Base-by-base conservation (phyloP, 192 early-diverging fungal species). In the Thamnidium elegans region DNA sequence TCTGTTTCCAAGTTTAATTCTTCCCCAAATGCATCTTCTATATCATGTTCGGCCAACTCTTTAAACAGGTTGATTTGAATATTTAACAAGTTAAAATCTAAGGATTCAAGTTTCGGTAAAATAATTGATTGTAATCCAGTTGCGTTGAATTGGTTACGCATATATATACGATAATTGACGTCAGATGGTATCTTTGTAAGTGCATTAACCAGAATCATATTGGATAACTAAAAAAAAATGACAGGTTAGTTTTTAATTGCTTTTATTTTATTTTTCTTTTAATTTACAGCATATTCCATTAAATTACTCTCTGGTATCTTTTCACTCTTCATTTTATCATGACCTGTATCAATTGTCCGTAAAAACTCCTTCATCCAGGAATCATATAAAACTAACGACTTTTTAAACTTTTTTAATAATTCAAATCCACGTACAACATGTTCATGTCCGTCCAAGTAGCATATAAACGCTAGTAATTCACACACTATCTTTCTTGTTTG, bases 161-260 rank as follows among this genome's bases (percentile, higher is more conserved):
- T 76, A 62, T 90, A 85, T 45, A 89, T 81, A 51, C 89, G 82
- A 65, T 85, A 72, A n/a, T 87, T 84, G 34, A 89, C 80, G 55
- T 92, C 89, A 55, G 87, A 81, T 7, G 84, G 83, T 11, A 89
- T 84, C 43, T 84, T 84, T 3, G 90, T 78, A 0, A 92, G 66
- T 8, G 88, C 82, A 60, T 92, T 92, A 66, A 90, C 77, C 23
- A 92, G 77, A 20, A 92, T 84, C 79, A 92, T 79, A 69, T 86
- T 87, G n/a, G 88, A 86, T n/a, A 92, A 75, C 78, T 83, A 80
- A 46, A 17, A 55, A 63, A 44, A 58, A 66, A 20, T 20, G 30
- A n/a, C 23, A 6, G 11, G 26, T 26, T 20, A 42, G 4, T 20
- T 56, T 54, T 39, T 56, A 17, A n/a, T 23, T n/a, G n/a, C n/a